phyloP scores from a whole-genome alignment of 768 basidiomycete genomes.

The Psilocybe cyanescens region DNA sequence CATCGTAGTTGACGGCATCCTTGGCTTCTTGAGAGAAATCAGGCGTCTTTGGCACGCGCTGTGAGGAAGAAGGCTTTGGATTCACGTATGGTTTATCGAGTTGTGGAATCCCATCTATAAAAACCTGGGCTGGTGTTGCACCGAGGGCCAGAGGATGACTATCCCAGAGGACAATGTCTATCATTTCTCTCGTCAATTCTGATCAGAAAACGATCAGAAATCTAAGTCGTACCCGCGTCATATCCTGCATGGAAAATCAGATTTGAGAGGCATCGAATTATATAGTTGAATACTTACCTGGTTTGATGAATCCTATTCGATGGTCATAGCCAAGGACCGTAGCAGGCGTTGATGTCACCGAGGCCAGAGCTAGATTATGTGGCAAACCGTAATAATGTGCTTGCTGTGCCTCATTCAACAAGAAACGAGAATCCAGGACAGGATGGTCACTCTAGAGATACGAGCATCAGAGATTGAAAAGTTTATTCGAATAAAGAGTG shows the following conservation, averaged over 20 bases:
- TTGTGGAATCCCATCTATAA: conserved; percentile 85
- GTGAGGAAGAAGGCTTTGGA: conserved; percentile 56
- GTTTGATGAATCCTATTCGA: conserved; percentile 69
- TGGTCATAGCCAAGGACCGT: conserved; percentile 73
- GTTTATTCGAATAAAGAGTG: neutral
- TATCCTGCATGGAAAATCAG: conserved; percentile 45
- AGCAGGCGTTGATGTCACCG: conserved; percentile 77
- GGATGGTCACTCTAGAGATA: conserved; percentile 60
- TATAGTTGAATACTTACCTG: conserved; percentile 36
- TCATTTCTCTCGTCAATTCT: neutral
- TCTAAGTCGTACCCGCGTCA: conserved; percentile 55
- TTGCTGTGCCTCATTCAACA: conserved; percentile 79
- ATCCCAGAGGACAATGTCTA: conserved; percentile 76
- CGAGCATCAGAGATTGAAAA: neutral
- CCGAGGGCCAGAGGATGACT: conserved; percentile 78
- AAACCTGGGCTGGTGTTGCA: conserved; percentile 83
- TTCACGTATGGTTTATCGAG: conserved; percentile 45
- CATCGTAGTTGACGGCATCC: conserved; percentile 59
- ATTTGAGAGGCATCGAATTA: neutral
- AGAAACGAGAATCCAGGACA: conserved; percentile 67
- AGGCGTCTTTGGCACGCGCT: conserved; percentile 56
- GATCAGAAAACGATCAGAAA: neutral
- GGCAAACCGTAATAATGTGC: conserved; percentile 75
- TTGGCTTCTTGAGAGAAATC: conserved; percentile 62
- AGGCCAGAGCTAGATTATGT: conserved; percentile 64